These are phyloP conservation scores for Miamiensis avidus DNA, from an alignment of 169 alveolate species.

Conservation along the genomic window DNA sequence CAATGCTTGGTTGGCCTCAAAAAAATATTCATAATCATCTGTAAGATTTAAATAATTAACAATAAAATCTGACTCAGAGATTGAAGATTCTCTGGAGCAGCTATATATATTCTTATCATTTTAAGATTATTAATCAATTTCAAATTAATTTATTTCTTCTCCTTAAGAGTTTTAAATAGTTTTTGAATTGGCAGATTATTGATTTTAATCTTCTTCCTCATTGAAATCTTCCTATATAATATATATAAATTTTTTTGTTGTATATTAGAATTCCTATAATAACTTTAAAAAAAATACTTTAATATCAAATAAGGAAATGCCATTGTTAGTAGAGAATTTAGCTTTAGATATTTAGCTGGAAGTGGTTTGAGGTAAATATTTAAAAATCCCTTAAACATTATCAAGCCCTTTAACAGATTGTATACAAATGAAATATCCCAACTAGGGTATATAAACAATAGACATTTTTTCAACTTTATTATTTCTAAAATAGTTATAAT, in stretches of 20 bases:
- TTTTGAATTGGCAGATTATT: no score
- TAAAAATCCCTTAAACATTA: no score
- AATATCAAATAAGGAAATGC: not conserved
- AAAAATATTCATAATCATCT: constrained; percentile 7
- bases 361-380: no score
- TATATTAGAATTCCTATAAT: not conserved
- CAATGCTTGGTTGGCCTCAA: not conserved
- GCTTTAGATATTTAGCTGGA: no score
- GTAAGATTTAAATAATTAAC: not conserved
- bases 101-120: not conserved
- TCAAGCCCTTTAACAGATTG: no score
- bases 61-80: not conserved
- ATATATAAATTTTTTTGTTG: no score
- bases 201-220: no score
- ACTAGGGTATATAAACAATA: not conserved
- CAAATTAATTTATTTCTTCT: not conserved
- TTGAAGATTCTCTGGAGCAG: not conserved
- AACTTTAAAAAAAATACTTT: not conserved
- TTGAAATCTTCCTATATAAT: no score
- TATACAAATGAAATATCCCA: not conserved
- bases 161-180: not conserved
- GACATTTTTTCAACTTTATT: not conserved
- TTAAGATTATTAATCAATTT: not conserved
- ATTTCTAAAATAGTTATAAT: no score
- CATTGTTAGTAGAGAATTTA: not conserved